phyloP scores from a whole-genome alignment of 2,329 filamentous ascomycete genomes.

The Dendryphion nanum region DNA sequence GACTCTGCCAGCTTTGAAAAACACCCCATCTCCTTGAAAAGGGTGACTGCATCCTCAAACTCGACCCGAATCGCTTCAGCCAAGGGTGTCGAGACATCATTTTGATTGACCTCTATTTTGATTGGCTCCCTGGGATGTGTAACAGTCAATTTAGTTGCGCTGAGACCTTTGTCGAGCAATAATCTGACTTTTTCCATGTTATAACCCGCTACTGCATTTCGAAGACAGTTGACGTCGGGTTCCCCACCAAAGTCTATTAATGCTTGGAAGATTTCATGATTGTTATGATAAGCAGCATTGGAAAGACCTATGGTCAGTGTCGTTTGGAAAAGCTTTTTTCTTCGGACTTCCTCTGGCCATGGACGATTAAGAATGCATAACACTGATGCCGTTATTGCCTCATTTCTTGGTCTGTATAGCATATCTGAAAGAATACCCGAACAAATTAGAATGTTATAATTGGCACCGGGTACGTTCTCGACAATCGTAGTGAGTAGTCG shows the following conservation, averaged over 20 bases:
- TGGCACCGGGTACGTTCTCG: background rate
- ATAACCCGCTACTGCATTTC: background rate
- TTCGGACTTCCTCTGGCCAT: background rate
- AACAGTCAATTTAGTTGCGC: background rate
- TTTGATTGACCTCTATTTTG: too few relatives aligned
- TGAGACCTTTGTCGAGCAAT: constrained; percentile 1
- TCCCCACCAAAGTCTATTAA: background rate
- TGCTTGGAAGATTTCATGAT: background rate
- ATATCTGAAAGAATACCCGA: background rate
- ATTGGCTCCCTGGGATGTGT: too few relatives aligned
- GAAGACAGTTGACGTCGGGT: background rate
- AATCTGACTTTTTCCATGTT: constrained; percentile 2
- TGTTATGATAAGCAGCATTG: background rate
- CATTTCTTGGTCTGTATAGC: too few relatives aligned
- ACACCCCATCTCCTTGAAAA: too few relatives aligned
- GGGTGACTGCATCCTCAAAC: too few relatives aligned
- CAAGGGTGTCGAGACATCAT: too few relatives aligned
- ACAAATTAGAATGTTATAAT: background rate
- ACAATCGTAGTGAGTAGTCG: too few relatives aligned
- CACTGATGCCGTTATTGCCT: background rate
- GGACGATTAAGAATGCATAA: background rate
- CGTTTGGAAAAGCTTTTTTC: background rate
- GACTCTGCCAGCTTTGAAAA: too few relatives aligned
- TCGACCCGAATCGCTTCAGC: too few relatives aligned
- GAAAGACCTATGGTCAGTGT: background rate